Evolutionary conservation across 441 rosid species (phyloP), one percentile per base, ranked within the genome.

Genomic region (Brassica balearica): DNA sequence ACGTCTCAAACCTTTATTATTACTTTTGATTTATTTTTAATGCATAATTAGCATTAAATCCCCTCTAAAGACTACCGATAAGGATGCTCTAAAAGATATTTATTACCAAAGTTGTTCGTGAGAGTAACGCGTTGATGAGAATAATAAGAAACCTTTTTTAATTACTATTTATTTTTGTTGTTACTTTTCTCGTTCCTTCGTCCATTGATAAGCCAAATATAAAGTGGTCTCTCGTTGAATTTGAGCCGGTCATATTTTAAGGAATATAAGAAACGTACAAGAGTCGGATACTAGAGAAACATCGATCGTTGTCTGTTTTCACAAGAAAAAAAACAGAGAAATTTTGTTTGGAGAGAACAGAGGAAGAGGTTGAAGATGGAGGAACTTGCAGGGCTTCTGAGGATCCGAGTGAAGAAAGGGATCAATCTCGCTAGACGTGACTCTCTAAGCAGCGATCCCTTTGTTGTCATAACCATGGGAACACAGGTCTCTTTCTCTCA

Each of bases 401-500:
- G 48, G 14, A 71, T 80, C 59, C 27, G 60, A 58, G 73, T 80
- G 73, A 80, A 75, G 70, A 80, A n/a, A 71, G 83, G 83, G 27
- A 71, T 75, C 73, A 75, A 80, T 75, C 80, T 80, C 6, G 77
- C 80, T 65, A 76, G 60, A 46, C 51, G 83, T 32, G 80, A 80
- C 58, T 0, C 77, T 60, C 7, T 22, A 8, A 71, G 80, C 69
- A 80, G 80, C 61, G 83, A 80, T 14, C 83, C 83, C 66, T 80
- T 64, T 75, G 83, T 75, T 2, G 59, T 80, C 73, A 66, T 80
- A 38, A 75, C 72, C 59, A 80, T 75, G 83, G 83, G 80, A 3
- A 3, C 15, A 48, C 78, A 76, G 64, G 80, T 78, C 27, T 41
- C 38, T 34, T 3, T 59, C 63, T 68, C n/a, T 76, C 61, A 1